A percentile compares a stretch with the other conserved stretches of the same genome.
phyloP scores from a whole-genome alignment of 192 early-diverging fungal species.

The Radiomyces spectabilis region DNA sequence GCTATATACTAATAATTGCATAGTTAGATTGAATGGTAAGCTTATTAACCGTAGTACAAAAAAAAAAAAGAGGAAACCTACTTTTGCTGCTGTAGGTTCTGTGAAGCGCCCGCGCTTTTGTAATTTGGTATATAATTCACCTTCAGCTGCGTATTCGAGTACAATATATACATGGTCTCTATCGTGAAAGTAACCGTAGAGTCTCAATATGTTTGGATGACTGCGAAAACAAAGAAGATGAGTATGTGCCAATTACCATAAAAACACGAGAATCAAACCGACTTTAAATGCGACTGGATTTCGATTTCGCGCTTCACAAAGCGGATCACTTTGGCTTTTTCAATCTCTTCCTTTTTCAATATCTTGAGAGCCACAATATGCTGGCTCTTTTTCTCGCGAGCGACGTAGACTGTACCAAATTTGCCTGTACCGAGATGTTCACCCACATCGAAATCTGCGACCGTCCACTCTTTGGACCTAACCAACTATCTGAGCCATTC shows the following conservation, averaged over 20 bases:
- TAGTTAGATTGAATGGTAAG: not conserved
- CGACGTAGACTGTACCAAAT: slow-evolving; percentile 90
- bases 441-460: slow-evolving; percentile 87
- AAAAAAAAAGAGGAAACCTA: too few relatives aligned
- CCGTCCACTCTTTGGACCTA: slow-evolving; percentile 33
- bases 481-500: not conserved
- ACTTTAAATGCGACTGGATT: slow-evolving; percentile 84
- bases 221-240: slow-evolving; percentile 26
- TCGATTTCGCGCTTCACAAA: slow-evolving; percentile 92
- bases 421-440: slow-evolving; percentile 83
- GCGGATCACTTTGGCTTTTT: slow-evolving; percentile 64
- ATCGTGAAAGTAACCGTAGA: slow-evolving; percentile 96
- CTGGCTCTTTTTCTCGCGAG: slow-evolving; percentile 71
- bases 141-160: slow-evolving; percentile 85
- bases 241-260: not conserved
- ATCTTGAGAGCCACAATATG: slow-evolving; percentile 89
- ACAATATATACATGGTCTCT: slow-evolving; percentile 84
- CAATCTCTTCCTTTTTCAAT: slow-evolving; percentile 75
- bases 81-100: slow-evolving; percentile 64
- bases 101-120: slow-evolving; percentile 57
- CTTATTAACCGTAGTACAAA: too few relatives aligned
- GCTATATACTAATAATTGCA: slow-evolving; percentile 88
- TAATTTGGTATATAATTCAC: slow-evolving; percentile 83
- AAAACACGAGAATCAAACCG: not conserved
- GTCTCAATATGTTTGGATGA: slow-evolving; percentile 85